Evolutionary conservation across 1,284 basidiomycete species (phyloP).

Genomic region (Apiotrichum domesticum): DNA sequence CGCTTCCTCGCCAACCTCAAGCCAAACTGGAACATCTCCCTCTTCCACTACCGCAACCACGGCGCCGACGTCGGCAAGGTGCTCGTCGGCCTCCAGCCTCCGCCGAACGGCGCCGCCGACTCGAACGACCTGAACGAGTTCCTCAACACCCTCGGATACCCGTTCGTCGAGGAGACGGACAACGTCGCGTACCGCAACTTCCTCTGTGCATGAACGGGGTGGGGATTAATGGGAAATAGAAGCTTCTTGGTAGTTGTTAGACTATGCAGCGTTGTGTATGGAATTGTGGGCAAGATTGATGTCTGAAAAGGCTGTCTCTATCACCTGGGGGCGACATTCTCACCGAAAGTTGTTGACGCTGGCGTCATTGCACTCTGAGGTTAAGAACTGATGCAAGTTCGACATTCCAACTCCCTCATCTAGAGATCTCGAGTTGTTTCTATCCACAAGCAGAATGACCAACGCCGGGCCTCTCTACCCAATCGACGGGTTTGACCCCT

Average conservation of each 20-base stretch:
- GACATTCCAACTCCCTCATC: neutral
- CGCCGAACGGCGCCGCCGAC: slow-evolving; percentile 53
- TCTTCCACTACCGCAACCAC: slow-evolving; percentile 98
- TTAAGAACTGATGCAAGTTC: no score
- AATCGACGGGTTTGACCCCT: slow-evolving; percentile 10
- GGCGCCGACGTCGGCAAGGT: slow-evolving; percentile 90
- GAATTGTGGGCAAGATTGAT: neutral
- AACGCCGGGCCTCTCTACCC: slow-evolving; percentile 11
- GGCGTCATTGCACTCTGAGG: neutral
- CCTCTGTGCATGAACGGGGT: slow-evolving; percentile 40
- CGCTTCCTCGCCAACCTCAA: slow-evolving; percentile 81
- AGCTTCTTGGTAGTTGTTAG: no score
- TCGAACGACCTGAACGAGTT: slow-evolving; percentile 63
- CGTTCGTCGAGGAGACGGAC: slow-evolving; percentile 86
- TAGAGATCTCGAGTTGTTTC: no score
- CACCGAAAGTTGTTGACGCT: neutral
- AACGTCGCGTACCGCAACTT: slow-evolving; percentile 81
- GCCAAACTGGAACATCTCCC: slow-evolving; percentile 84
- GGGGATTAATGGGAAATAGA: neutral
- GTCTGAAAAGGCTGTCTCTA: neutral
- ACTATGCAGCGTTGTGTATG: neutral
- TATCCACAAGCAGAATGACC: neutral
- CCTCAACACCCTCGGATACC: slow-evolving; percentile 71
- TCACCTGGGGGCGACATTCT: neutral
- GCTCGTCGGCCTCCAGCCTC: slow-evolving; percentile 89